Conservation (phyloP, 371 early-diverging fungal species). For the Lichtheimia ramosa region DNA sequence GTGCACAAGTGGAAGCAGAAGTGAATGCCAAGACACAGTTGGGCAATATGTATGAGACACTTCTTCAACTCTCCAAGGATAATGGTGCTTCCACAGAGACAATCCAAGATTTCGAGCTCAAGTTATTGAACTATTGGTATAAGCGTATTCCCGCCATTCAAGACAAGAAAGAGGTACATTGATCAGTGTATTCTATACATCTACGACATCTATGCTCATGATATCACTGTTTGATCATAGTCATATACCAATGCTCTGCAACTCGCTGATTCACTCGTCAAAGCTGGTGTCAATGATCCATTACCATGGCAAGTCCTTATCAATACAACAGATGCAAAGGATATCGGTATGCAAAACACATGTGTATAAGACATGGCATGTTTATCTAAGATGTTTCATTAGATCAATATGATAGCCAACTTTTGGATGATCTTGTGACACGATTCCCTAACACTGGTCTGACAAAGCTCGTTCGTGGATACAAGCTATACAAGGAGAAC, state of each 20-base stretch:
- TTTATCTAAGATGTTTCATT: not conserved
- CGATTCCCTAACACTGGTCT: constrained; percentile 54
- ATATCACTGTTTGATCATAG: not conserved
- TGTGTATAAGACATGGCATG: not conserved
- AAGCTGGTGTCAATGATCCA: constrained; percentile 23
- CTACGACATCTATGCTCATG: not conserved
- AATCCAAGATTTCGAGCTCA: constrained; percentile 21
- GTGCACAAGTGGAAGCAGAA: constrained; percentile 57
- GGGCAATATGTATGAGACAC: constrained; percentile 38
- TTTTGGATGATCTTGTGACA: constrained; percentile 40
- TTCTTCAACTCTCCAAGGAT: constrained; percentile 32
- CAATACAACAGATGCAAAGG: constrained; percentile 45
- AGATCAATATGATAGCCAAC: constrained; percentile 47
- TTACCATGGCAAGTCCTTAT: constrained; percentile 54
- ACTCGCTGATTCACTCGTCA: constrained; percentile 39
- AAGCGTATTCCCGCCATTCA: constrained; percentile 24
- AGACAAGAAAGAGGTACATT: constrained; percentile 27
- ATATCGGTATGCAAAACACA: constrained; percentile 25
- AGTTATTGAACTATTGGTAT: constrained; percentile 27
- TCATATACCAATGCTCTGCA: not conserved
- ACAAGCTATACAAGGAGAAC: constrained; percentile 38
- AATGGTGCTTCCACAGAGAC: constrained; percentile 9
- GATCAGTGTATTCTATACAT: not conserved
- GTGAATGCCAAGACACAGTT: constrained; percentile 61
- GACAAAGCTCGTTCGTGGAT: constrained; percentile 53